Evolutionary conservation across 768 basidiomycete genomes (phyloP), one percentile per base, ranked within the genome.

Genomic region (Naganishia onofrii): DNA sequence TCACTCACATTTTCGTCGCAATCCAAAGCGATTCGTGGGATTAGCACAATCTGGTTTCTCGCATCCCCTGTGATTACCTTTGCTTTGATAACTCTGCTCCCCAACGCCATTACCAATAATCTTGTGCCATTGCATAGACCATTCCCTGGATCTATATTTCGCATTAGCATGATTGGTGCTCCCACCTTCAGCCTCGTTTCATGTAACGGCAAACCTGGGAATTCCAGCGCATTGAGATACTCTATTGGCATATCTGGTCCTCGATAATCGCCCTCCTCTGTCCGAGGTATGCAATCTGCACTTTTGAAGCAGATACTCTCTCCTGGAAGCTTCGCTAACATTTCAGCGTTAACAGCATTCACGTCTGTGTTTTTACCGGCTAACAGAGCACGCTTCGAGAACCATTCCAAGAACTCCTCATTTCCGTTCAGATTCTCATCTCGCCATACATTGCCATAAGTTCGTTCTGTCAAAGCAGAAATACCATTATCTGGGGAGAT

Each of bases 51-150:
- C n/a, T 64, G 21, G 15, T 26, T 26, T 51, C 23, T 51, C 48
- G 17, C 23, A 51, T 51, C 48, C 6, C 48, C 48, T 19, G 17
- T 51, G 23, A 51, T 51, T 19, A 51, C 23, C 23, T 21, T 26
- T 26, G 48, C 48, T 26, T 58, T 29, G 0, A 84, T 66, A 9
- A 84, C 81, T 36, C 77, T 73, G 21, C 70, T 44, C 1, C 66
- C 82, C 82, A 76, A 81, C 82, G 2, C 81, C 70, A 3, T 82
- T 80, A 69, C 10, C 21, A 71, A 38, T 19, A 70, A 51, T 12
- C 78, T 29, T 0, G 82, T 82, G 0, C 84, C 84, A 81, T 84
- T 83, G 70, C 81, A 84, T 0, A 84, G 72, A 0, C 84, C 83
- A 28, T 75, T 48, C 0, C 66, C 15, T 7, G 84, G 82, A 55